Base-by-base conservation (phyloP, 148 eudicot species). In the Persicaria tinctoria region DNA sequence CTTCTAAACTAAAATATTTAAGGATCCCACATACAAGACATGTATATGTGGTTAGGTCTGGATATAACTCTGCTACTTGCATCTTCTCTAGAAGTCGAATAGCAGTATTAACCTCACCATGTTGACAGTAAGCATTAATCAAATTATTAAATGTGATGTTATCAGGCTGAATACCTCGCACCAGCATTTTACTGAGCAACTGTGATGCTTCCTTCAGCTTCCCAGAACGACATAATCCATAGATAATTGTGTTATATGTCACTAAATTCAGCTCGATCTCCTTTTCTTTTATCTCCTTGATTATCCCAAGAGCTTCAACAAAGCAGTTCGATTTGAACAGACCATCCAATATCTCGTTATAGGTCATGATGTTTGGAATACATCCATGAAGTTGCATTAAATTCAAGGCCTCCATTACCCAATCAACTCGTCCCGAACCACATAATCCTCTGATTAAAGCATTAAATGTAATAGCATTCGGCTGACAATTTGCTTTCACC, bases 401-500 rank as follows among this genome's bases (percentile, higher is more conserved):
- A 82, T 77, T 77, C 76, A 86, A 87, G 75, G 79, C 80, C 76
- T 82, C 80, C 81, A 82, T 74, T 14, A 93, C 90, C 86, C 87
- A 85, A 73, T 90, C 84, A 60, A 86, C 83, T 79, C 87, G 79
- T 68, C 89, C 88, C 55, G 72, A 60, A 62, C 76, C 62, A 73
- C 98, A 90, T 72, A 93, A 73, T 73, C 87, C 87, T 85, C 78
- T 86, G 44, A 93, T 82, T 20, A 90, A 82, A 16, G 88, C 76
- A 77, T 93, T 90, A 78, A 86, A 90, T 23, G 96, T 90, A 71
- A 86, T 51, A 38, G 87, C 82, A 83, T 86, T 93, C 45, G 98
- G 96, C n/a, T 84, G 77, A 73, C 91, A 90, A 47, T 87, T 81
- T 53, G 82, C 85, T 68, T 20, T 80, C 73, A 74, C 70, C 93